Conservation (phyloP, 2,329 filamentous ascomycete genomes). For the Epichloe elymi region DNA sequence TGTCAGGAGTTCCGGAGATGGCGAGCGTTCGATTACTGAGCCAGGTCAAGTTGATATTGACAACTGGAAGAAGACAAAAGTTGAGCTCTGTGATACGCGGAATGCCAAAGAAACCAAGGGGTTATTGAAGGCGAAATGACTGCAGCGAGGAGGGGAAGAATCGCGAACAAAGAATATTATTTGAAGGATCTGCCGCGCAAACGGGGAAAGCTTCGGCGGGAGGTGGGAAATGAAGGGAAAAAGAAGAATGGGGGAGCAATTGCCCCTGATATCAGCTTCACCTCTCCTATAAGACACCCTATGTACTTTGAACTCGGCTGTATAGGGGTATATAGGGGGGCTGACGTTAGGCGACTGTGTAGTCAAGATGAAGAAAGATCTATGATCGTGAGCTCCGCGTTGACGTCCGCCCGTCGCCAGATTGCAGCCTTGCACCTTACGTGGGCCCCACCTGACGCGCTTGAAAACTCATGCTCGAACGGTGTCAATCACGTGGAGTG, state of each 20-base stretch:
- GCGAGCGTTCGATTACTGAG: background rate
- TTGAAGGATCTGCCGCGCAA: background rate
- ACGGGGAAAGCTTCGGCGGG: background rate
- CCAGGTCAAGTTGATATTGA: background rate
- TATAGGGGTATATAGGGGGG: background rate
- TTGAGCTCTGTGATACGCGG: background rate
- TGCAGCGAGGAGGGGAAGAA: background rate
- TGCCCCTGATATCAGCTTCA: background rate
- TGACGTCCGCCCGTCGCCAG: background rate
- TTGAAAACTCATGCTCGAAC: background rate
- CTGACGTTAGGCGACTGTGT: background rate
- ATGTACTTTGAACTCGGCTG: background rate
- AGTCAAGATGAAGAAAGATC: slow-evolving; percentile 1
- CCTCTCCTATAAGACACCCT: background rate
- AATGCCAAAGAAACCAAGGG: background rate
- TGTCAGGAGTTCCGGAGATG: background rate
- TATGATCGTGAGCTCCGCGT: slow-evolving; percentile 3
- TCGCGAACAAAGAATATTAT: background rate
- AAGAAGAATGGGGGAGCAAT: background rate
- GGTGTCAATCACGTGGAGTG: background rate
- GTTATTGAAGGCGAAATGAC: background rate
- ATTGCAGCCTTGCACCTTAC: slow-evolving; percentile 6
- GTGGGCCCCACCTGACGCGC: background rate
- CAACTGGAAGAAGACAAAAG: background rate
- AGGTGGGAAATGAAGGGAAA: background rate